Conservation (phyloP, 208 protist genomes). For the Leishmania aethiopica region DNA sequence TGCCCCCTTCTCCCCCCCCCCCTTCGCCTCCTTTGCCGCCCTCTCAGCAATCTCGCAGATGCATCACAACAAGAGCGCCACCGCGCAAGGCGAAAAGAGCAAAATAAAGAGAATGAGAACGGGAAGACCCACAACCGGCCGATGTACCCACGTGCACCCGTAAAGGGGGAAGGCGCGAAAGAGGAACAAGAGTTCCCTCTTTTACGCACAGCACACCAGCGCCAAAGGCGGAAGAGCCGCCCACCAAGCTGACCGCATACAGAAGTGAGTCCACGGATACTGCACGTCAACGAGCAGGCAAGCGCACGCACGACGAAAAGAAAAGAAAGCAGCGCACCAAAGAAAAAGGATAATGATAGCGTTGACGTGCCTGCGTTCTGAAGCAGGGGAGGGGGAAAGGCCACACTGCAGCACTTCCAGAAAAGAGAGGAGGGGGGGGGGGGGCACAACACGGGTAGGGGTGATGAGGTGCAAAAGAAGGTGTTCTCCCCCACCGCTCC, state of each 20-base stretch:
- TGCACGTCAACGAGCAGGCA: no score
- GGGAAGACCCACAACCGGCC: neutral
- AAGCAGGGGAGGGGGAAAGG: neutral
- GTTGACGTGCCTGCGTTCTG: neutral
- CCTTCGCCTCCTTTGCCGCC: neutral
- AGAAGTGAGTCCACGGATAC: no score
- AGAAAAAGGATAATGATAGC: neutral
- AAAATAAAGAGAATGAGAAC: neutral
- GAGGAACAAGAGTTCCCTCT: neutral
- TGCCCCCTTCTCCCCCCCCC: neutral
- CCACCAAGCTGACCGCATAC: no score
- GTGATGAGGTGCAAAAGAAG: slow-evolving; percentile 1
- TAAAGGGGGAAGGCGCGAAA: neutral
- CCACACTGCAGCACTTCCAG: neutral
- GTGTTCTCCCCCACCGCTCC: neutral
- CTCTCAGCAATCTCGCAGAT: neutral
- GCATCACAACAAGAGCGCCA: neutral
- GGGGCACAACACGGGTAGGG: neutral
- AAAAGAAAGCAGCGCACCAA: neutral
- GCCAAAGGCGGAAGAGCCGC: no score
- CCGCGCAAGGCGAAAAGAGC: neutral
- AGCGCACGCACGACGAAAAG: neutral
- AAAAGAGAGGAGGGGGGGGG: neutral
- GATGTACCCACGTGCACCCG: neutral
- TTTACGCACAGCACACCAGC: neutral